Base-by-base conservation (phyloP, 2,329 filamentous ascomycete species). In the Dothistroma pini region DNA sequence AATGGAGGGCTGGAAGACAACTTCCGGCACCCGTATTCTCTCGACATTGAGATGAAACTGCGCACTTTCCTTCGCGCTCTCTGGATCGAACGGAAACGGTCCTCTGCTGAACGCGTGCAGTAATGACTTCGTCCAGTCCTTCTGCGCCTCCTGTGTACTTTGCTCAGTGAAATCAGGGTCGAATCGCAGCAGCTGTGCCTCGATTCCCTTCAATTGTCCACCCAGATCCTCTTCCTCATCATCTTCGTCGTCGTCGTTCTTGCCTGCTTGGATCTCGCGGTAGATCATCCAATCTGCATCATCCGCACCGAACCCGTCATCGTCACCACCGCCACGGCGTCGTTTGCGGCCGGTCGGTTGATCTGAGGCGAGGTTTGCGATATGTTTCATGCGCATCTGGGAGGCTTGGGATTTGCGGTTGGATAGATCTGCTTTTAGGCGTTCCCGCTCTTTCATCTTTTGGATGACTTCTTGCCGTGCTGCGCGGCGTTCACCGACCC, bases 241-340 rank as follows among this genome's bases (percentile, higher is more conserved):
- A 41, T 96, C 92, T 57, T 96, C 93, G 67, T 97, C 93, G 64
- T 95, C 91, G 68, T 97, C 93, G 63, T 93, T 90, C 56, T 89
- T 89, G 55, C 91, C 92, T 0, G 90, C 91, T 1, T 91, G 90
- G 60, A 97, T 96, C 47, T 91, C 91, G 57, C 95, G 88, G 76
- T 99, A 99, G 14, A 99, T 91, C 60, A 91, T 91, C 95, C 95
- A 99, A 75, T 99, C 95, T 60, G 96, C 93, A 72, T 99, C 95
- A 75, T 99, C 93, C 54, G 93, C 93, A 59, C 95, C 95, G 72
- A 99, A 99, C 62, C 91, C 92, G 73, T 99, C 95, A 70, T 99
- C 95, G 72, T 97, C 93, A 10, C 34, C 34, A 72, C 97, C 93
- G 4, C 91, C 92, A 19, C 93, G 87, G 14, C 91, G 83, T 59